phyloP scores from a whole-genome alignment of 1,139 yeast species.

The Meyerozyma smithsonii region DNA sequence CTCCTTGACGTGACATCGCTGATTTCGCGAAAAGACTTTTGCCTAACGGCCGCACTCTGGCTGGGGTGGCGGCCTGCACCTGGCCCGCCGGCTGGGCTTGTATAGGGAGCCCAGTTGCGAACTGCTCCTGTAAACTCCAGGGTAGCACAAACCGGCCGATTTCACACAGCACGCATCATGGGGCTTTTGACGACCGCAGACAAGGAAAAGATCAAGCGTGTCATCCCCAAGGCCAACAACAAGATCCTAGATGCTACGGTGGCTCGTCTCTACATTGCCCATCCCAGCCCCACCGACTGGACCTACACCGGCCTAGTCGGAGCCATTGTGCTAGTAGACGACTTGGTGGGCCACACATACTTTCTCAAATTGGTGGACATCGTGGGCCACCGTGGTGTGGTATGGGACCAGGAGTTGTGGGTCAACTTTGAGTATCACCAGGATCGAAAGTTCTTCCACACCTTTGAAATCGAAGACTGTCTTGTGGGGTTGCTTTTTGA shows the following conservation, averaged over 20 bases:
- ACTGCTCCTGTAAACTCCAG: no score
- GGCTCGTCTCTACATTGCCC: constrained; percentile 83
- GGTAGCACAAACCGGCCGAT: background rate
- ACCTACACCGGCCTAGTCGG: constrained; percentile 85
- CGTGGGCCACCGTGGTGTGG: constrained; percentile 72
- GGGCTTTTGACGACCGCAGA: constrained; percentile 63
- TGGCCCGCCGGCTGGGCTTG: no score
- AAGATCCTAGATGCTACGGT: constrained; percentile 88
- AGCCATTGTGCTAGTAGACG: constrained; percentile 84
- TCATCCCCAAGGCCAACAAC: constrained; percentile 82
- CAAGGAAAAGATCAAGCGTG: constrained; percentile 83
- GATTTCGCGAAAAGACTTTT: no score
- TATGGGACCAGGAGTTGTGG: constrained; percentile 96
- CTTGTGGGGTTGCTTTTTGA: constrained; percentile 86
- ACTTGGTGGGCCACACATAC: constrained; percentile 89
- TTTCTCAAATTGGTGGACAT: constrained; percentile 87
- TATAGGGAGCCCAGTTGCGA: no score
- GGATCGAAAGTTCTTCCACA: constrained; percentile 90
- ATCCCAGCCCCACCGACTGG: constrained; percentile 82
- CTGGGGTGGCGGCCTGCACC: no score
- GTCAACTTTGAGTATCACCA: constrained; percentile 85
- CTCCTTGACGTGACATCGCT: constrained; percentile 72
- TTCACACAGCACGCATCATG: constrained; percentile 28
- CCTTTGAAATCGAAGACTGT: constrained; percentile 91
- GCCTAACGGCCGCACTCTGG: no score